A percentile compares a stretch with the other conserved stretches of the same genome.
phyloP scores from a whole-genome alignment of 2,329 filamentous ascomycete genomes.

The Stachybotrys elegans region DNA sequence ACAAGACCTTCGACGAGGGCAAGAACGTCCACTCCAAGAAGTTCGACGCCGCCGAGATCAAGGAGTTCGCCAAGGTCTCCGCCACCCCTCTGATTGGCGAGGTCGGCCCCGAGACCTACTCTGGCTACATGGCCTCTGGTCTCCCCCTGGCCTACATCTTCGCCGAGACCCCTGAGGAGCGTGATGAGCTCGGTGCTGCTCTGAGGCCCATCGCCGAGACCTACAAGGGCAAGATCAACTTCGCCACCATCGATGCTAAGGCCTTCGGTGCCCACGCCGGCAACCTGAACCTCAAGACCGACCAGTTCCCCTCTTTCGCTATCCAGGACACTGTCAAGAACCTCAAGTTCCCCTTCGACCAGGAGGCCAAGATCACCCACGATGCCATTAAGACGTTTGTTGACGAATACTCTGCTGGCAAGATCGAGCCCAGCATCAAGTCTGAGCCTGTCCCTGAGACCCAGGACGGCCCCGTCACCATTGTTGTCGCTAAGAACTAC shows the following conservation, averaged over 20 bases:
- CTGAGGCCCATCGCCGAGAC: slow-evolving; percentile 86
- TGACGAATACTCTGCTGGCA: slow-evolving; percentile 77
- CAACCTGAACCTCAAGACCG: slow-evolving; percentile 94
- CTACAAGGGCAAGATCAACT: slow-evolving; percentile 92
- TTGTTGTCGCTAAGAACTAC: slow-evolving; percentile 93
- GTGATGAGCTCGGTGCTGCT: slow-evolving; percentile 66
- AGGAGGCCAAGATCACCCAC: slow-evolving; percentile 71
- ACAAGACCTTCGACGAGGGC: slow-evolving; percentile 97
- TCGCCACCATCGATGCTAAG: slow-evolving; percentile 95
- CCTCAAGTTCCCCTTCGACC: slow-evolving; percentile 93
- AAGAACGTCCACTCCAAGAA: slow-evolving; percentile 79
- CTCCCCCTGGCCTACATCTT: slow-evolving; percentile 97
- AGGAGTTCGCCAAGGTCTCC: slow-evolving; percentile 76
- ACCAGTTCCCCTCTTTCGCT: slow-evolving; percentile 95
- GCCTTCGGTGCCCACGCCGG: slow-evolving; percentile 88
- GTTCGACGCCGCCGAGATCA: slow-evolving; percentile 76
- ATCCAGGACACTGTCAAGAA: slow-evolving; percentile 96
- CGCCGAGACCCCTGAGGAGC: slow-evolving; percentile 86
- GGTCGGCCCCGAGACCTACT: slow-evolving; percentile 95
- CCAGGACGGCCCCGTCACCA: slow-evolving; percentile 81
- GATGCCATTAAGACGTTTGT: slow-evolving; percentile 75
- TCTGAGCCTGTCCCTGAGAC: slow-evolving; percentile 93
- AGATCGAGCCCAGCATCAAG: slow-evolving; percentile 95
- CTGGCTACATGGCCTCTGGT: slow-evolving; percentile 86
- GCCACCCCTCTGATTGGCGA: slow-evolving; percentile 90